Conservation (phyloP, 1,284 basidiomycete genomes). For the Ganoderma lucidum region DNA sequence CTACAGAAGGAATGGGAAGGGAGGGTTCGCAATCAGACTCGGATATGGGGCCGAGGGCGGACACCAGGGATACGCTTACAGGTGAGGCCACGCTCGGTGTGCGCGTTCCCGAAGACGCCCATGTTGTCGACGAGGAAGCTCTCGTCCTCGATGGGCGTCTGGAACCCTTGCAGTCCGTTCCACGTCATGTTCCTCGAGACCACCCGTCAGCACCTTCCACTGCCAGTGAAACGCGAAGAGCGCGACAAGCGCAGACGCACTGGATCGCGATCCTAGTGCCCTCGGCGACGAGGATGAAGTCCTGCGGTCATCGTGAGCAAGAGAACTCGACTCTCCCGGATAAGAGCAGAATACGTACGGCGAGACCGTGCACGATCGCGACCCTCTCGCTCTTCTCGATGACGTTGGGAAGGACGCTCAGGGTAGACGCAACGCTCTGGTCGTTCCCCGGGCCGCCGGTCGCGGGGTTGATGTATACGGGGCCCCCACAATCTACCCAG, state of each 20-base stretch:
- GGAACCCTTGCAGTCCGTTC: constrained; percentile 50
- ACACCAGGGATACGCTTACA: constrained; percentile 32
- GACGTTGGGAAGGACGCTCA: constrained; percentile 49
- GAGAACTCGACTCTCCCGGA: not conserved
- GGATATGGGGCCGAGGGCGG: no score
- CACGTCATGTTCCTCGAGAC: constrained; percentile 49
- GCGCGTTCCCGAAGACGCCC: constrained; percentile 46
- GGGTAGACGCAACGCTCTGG: constrained; percentile 46
- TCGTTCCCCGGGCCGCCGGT: constrained; percentile 42
- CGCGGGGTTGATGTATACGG: constrained; percentile 55
- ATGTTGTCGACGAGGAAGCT: constrained; percentile 46
- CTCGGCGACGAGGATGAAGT: constrained; percentile 63
- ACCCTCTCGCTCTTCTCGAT: constrained; percentile 51
- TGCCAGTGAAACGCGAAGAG: not conserved
- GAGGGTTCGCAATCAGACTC: no score
- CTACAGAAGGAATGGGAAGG: constrained; percentile 37
- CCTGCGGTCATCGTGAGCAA: constrained; percentile 39
- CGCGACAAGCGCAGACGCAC: constrained; percentile 40
- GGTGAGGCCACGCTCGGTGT: constrained; percentile 46
- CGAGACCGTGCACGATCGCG: constrained; percentile 43
- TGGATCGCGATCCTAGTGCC: constrained; percentile 68
- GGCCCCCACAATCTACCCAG: constrained; percentile 55
- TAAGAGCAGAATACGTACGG: constrained; percentile 23
- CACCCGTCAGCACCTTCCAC: not conserved
- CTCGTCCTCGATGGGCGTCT: constrained; percentile 47